A percentile compares a stretch with the other conserved stretches of the same genome.
phyloP scores from a whole-genome alignment of 2,329 filamentous ascomycete species.

The Neonectria faginata region DNA sequence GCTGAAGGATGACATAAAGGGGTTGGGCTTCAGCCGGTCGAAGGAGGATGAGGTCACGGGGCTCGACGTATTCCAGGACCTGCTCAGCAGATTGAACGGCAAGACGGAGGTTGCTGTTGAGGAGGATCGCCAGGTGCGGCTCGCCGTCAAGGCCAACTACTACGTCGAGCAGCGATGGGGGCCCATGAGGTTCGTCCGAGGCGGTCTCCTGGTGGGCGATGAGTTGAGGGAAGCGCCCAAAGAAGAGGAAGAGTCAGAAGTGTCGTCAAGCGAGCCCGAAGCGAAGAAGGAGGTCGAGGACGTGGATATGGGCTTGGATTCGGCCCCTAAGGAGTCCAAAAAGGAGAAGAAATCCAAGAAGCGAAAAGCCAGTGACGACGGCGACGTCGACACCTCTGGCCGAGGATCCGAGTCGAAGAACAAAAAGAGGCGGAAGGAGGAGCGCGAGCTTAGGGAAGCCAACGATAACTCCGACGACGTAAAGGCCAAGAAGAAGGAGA shows the following conservation, averaged over 20 bases:
- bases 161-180: constrained; percentile 84
- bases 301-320: constrained; percentile 39
- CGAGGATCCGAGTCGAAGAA: constrained; percentile 49
- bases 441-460: constrained; percentile 50
- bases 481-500: constrained; percentile 42
- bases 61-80: constrained; percentile 84
- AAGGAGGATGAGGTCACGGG: constrained; percentile 84
- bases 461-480: constrained; percentile 35
- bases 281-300: constrained; percentile 34
- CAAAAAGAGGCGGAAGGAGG: constrained; percentile 54
- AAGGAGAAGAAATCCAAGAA: constrained; percentile 63
- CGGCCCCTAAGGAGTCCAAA: constrained; percentile 46
- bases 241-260: constrained; percentile 34
- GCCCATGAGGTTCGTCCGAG: constrained; percentile 85
- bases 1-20: constrained; percentile 91
- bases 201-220: constrained; percentile 76
- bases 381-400: constrained; percentile 46
- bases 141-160: constrained; percentile 77
- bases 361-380: constrained; percentile 58
- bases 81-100: constrained; percentile 90
- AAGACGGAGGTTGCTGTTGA: constrained; percentile 80
- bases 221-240: constrained; percentile 59
- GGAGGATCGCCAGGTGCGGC: constrained; percentile 74
- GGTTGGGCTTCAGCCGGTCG: constrained; percentile 83
- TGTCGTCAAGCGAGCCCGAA: constrained; percentile 23